Conservation (phyloP, 495 filamentous ascomycete genomes). For the Margaritispora aquatica region DNA sequence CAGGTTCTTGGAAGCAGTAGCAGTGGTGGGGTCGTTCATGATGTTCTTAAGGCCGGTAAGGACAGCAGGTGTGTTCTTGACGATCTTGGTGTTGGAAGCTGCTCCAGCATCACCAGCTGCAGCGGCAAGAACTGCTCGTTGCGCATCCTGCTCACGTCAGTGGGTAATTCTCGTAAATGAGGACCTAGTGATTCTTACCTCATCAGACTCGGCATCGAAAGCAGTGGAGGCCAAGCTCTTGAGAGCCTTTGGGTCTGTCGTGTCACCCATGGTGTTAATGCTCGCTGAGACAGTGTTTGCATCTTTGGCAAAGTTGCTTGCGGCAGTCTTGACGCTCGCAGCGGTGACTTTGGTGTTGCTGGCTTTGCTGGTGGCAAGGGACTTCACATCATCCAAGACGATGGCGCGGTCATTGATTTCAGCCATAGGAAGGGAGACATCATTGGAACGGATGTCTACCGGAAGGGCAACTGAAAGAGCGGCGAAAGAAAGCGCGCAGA, state of each 20-base stretch:
- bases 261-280: slow-evolving; percentile 1
- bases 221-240: slow-evolving; percentile 6
- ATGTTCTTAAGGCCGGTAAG: slow-evolving; percentile 6
- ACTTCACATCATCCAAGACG: not conserved
- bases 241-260: not conserved
- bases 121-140: slow-evolving; percentile 8
- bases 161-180: not conserved
- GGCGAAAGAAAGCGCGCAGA: slow-evolving; percentile 5
- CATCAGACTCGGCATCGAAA: slow-evolving; percentile 13
- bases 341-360: not conserved
- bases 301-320: slow-evolving; percentile 7
- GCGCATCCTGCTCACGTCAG: not conserved
- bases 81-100: slow-evolving; percentile 11
- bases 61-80: slow-evolving; percentile 12
- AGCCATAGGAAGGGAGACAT: not conserved
- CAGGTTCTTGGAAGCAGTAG: not conserved
- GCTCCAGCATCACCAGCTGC: slow-evolving; percentile 4
- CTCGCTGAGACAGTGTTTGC: slow-evolving; percentile 14
- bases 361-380: not conserved
- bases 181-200: not conserved
- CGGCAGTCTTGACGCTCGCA: slow-evolving; percentile 2
- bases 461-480: slow-evolving; percentile 6
- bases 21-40: slow-evolving; percentile 3
- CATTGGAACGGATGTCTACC: not conserved
- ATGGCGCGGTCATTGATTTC: not conserved